Base-by-base conservation (phyloP, 2,329 filamentous ascomycete species). In the Verticillium isaacii region DNA sequence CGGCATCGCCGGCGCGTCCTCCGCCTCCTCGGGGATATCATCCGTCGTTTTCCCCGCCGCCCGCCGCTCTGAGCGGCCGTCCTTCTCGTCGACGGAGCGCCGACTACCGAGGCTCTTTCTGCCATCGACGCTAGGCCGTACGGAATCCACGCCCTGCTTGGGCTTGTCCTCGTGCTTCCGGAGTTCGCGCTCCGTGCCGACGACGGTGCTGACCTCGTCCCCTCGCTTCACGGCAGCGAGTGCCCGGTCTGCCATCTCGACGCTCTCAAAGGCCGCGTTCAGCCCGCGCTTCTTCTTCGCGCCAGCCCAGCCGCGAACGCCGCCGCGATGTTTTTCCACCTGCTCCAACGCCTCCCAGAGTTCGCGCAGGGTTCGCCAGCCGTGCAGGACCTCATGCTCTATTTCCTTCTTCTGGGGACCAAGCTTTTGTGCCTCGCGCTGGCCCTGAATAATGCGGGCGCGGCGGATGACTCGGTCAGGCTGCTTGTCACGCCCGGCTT, bases 401-500 rank as follows among this genome's bases (percentile, higher is more conserved):
- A 68, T 58, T 8, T 61, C 62, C 34, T 66, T 69, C 36, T 68
- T 68, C 39, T 80, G 75, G 1, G 70, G 66, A 5, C 67, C 60
- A 0, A 84, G 66, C 0, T 63, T 67, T 0, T 68, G 60, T 3
- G 77, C 59, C 56, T 85, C 82, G 4, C 79, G 73, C 63, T 82
- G 80, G 1, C 85, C 86, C 68, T 89, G 85, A 0, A 80, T 72
- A 32, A 89, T 87, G 5, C 86, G 80, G 1, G 84, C 85, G 29
- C 80, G 78, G 0, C 86, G 80, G 15, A 89, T 75, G 61, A 82
- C 81, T 25, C 77, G 77, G 1, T 80, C 77, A 0, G 86, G 85
- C 64, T 83, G 81, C 61, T 79, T 79, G 11, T 77, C 73, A 39
- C 86, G 82, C 64, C 82, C 77, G 1, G 80, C 72, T 69, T 90